Evolutionary conservation across 331 rosid genomes (phyloP), one percentile per base, ranked within the genome.

Genomic region (Quercus phellos): DNA sequence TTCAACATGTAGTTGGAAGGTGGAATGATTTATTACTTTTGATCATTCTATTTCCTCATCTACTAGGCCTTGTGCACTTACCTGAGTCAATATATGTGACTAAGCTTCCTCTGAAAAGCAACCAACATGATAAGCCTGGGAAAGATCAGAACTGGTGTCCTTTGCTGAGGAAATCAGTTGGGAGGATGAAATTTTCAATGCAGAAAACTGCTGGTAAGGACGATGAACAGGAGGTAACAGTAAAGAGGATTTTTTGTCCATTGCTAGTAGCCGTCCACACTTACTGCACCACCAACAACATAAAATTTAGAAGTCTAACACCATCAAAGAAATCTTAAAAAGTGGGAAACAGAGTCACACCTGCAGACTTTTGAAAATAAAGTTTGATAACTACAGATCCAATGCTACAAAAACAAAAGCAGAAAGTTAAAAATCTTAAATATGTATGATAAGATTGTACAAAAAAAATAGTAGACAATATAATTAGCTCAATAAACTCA

Each of bases 361-460:
- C 97, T 92, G 96, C 97, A 94, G 74, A 81, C 72, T 83, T 82
- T 92, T 75, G 90, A 80, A 87, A 91, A 91, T 67, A 94, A 73
- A 84, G 83, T 84, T 78, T 87, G 97, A 77, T 90, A 91, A 93
- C 94, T 84, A 89, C 94, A 88, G 83, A 95, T 82, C 99, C 98
- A 92, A 79, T 84, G 97, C 99, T 95, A 72, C 81, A 80, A 72
- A 14, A 78, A 75, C 68, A 77, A 76, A 75, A 21, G 53, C 10
- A 78, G 73, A 70, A 61, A 84, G 84, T 71, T 50, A 84, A 71
- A 63, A 81, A 66, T 72, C 54, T 32, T 60, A 30, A 32, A 30
- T 38, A 26, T n/a, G 54, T 17, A 29, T 13, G 22, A 73, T 16
- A 50, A 11, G 21, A 55, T 3, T 26, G 38, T 29, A 61, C 9